phyloP scores from a whole-genome alignment of 1,284 basidiomycete genomes.

The Waitea zeae region DNA sequence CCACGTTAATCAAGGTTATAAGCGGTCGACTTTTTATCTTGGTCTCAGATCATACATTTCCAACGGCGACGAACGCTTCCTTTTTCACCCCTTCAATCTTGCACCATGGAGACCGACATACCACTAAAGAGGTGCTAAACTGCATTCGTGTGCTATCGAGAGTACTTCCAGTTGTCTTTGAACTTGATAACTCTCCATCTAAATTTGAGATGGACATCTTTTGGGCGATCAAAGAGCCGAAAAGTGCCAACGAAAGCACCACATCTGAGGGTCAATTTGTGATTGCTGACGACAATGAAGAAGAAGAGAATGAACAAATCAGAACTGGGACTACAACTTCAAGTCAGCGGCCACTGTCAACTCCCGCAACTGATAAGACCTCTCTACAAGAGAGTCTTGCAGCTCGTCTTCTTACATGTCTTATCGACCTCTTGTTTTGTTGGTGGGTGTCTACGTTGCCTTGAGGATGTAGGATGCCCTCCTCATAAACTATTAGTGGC shows the following conservation, averaged over 20 bases:
- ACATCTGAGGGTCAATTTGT: slow-evolving; percentile 47
- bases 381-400: no score
- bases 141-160: slow-evolving; percentile 75
- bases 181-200: slow-evolving; percentile 57
- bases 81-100: slow-evolving; percentile 24
- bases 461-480: neutral
- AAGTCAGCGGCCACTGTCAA: neutral
- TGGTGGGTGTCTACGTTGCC: no score
- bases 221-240: slow-evolving; percentile 41
- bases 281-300: slow-evolving; percentile 69
- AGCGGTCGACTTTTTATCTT: slow-evolving; percentile 66
- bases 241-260: slow-evolving; percentile 10
- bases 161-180: slow-evolving; percentile 78
- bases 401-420: slow-evolving; percentile 60
- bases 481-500: slow-evolving; percentile 28
- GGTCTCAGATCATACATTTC: slow-evolving; percentile 71
- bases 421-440: slow-evolving; percentile 78
- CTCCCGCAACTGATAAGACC: neutral
- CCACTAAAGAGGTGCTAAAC: slow-evolving; percentile 75
- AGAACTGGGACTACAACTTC: slow-evolving; percentile 7
- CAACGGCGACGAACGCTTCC: slow-evolving; percentile 26
- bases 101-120: slow-evolving; percentile 47
- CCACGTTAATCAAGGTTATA: slow-evolving; percentile 63
- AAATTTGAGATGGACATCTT: slow-evolving; percentile 53
- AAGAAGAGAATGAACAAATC: slow-evolving; percentile 19